phyloP scores from a whole-genome alignment of 257 asterid species.

The Catharanthus roseus region DNA sequence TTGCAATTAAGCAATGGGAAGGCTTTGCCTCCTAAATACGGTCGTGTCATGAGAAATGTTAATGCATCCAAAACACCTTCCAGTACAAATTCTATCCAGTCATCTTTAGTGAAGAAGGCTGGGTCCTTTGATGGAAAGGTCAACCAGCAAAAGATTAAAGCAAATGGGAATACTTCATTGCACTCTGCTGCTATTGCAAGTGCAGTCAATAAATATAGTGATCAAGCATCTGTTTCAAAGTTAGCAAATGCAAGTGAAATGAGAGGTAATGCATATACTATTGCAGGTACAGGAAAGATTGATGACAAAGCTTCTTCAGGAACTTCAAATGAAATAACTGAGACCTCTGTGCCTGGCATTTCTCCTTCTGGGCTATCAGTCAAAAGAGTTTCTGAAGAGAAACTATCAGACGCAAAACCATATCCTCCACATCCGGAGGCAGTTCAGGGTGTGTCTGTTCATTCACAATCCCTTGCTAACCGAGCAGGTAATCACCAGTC shows the following conservation, averaged over 20 bases:
- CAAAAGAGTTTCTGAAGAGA: slow-evolving; percentile 27
- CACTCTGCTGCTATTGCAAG: slow-evolving; percentile 35
- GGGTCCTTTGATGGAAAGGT: slow-evolving; percentile 44
- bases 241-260: slow-evolving; percentile 29
- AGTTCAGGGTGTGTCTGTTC: slow-evolving; percentile 26
- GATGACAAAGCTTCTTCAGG: slow-evolving; percentile 37
- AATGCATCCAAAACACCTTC: slow-evolving; percentile 47
- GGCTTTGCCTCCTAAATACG: slow-evolving; percentile 94
- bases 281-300: slow-evolving; percentile 27
- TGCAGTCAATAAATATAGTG: slow-evolving; percentile 24
- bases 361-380: slow-evolving; percentile 31
- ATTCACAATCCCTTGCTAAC: slow-evolving; percentile 23
- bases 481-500: slow-evolving; percentile 19
- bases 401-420: slow-evolving; percentile 30
- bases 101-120: slow-evolving; percentile 39
- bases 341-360: slow-evolving; percentile 30
- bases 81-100: slow-evolving; percentile 31
- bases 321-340: slow-evolving; percentile 28
- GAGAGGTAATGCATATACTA: slow-evolving; percentile 32
- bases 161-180: slow-evolving; percentile 41
- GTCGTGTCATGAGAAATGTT: slow-evolving; percentile 83
- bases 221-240: slow-evolving; percentile 35
- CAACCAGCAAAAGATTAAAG: slow-evolving; percentile 29
- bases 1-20: slow-evolving; percentile 79
- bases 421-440: slow-evolving; percentile 25